Evolutionary conservation across 1,139 yeast species (phyloP), one percentile per base, ranked within the genome.

Genomic region (Suzukiozyma palmioleophila): DNA sequence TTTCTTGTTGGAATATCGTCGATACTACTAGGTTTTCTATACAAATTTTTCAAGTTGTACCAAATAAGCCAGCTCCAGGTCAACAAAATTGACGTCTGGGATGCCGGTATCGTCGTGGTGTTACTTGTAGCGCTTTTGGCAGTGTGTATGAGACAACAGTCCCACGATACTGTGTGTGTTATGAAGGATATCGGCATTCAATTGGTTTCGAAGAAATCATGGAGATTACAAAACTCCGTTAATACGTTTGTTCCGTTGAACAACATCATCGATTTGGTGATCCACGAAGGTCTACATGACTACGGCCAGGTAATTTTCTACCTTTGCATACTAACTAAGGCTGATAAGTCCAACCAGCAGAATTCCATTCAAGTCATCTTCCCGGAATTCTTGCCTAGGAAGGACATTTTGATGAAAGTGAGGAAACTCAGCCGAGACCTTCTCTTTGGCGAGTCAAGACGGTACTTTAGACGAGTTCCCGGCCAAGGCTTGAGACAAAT

Each of bases 251-350:
- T 80, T 11, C 81, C 86, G 0, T 59, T 70, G 31, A 75, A 69
- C 35, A 63, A 64, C 34, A 69, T 82, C 38, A 70, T 75, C 4
- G 87, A 81, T 53, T 55, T 82, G 22, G 77, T 81, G 0, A 77
- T 83, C 26, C 82, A 81, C 50, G 90, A 83, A 54, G 88, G 84
- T 1, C 81, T 82, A 52, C 71, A 68, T 44, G 79, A 80, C 7
- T 73, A 78, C 47, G 76, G 75, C 12, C 78, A 76, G 52, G 86
- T 81, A 8, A 65, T 81, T 1, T 80, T 71, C 51, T 81, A 81
- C 51, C 58, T 83, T 55, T 75, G 83, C 39, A 62, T 81, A 7
- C 60, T 81, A 33, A 69, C 79, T n/a, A 69, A 65, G 56, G 64
- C 56, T 37, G 34, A 30, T 24, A 24, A 14, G 26, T 42, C 37